Evolutionary conservation across 805 yeast species (phyloP).

Genomic region (Candida lessepsii): DNA sequence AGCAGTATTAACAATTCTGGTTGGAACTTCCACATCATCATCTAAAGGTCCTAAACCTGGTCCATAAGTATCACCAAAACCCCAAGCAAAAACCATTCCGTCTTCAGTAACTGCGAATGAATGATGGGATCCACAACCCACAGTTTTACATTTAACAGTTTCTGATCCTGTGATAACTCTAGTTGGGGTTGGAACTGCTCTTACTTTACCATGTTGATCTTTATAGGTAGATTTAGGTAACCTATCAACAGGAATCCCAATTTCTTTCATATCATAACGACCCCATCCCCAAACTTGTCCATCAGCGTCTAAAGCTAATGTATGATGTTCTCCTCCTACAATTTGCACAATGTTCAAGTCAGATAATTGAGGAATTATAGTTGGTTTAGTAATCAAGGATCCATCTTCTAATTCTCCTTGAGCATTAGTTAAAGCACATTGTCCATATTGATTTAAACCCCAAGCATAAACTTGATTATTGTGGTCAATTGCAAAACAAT

Average conservation of each 20-base stretch:
- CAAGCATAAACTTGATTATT: conserved; percentile 75
- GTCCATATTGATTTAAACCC: conserved; percentile 98
- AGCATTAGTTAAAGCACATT: conserved; percentile 69
- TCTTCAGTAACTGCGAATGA: conserved; percentile 80
- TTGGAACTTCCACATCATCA: conserved; percentile 82
- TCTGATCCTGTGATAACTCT: conserved; percentile 45
- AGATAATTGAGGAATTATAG: conserved; percentile 62
- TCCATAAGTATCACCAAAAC: conserved; percentile 96
- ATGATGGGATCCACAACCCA: conserved; percentile 91
- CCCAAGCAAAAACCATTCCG: conserved; percentile 94
- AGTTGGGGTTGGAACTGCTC: conserved; percentile 87
- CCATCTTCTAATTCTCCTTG: conserved; percentile 81
- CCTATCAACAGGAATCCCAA: conserved; percentile 68
- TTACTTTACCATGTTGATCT: conserved; percentile 76
- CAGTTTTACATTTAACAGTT: conserved; percentile 31
- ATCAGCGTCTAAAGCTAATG: conserved; percentile 66
- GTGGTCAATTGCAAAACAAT: conserved; percentile 84
- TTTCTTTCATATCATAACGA: conserved; percentile 88
- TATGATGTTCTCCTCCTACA: conserved; percentile 94
- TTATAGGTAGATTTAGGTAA: conserved; percentile 72
- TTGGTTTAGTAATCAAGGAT: conserved; percentile 74
- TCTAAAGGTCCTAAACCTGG: conserved; percentile 93
- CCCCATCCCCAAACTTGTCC: conserved; percentile 88
- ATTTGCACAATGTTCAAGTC: conserved; percentile 57
- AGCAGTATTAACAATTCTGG: conserved; percentile 91